A percentile compares a stretch with the other conserved stretches of the same genome.
Conservation (phyloP, 495 filamentous ascomycete species). For the Beverwykella pulmonaria region DNA sequence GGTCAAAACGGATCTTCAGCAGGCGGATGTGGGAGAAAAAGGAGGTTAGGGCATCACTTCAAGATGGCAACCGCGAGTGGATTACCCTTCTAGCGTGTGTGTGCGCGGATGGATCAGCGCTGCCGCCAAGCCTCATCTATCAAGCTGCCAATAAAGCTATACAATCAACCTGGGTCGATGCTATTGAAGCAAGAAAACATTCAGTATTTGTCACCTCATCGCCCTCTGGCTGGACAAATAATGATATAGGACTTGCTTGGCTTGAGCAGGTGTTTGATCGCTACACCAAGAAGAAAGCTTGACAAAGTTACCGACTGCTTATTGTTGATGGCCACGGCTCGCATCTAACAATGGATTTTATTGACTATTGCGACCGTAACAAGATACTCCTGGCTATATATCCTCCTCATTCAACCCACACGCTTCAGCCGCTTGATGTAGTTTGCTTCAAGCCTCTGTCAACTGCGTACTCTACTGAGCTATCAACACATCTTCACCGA, state of each 20-base stretch:
- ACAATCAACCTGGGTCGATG: slow-evolving; percentile 28
- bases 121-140: slow-evolving; percentile 19
- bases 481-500: slow-evolving; percentile 4
- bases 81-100: too few relatives aligned
- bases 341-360: slow-evolving; percentile 35
- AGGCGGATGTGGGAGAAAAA: neutral
- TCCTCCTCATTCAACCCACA: too few relatives aligned
- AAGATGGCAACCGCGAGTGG: slow-evolving; percentile 22
- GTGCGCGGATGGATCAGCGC: slow-evolving; percentile 12
- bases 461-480: too few relatives aligned
- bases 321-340: slow-evolving; percentile 32
- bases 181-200: neutral
- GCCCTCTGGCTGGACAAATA: slow-evolving; percentile 29
- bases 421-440: slow-evolving; percentile 35
- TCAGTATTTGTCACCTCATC: slow-evolving; percentile 20
- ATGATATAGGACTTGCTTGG: slow-evolving; percentile 25
- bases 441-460: slow-evolving; percentile 17
- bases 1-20: slow-evolving; percentile 6
- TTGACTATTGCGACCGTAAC: slow-evolving; percentile 24
- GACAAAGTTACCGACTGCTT: slow-evolving; percentile 21
- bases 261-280: too few relatives aligned
- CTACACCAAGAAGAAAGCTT: too few relatives aligned
- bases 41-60: neutral
- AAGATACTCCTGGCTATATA: slow-evolving; percentile 29
- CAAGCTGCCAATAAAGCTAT: slow-evolving; percentile 11